phyloP scores from a whole-genome alignment of 169 alveolate genomes.

The Plasmodium chabaudi region DNA sequence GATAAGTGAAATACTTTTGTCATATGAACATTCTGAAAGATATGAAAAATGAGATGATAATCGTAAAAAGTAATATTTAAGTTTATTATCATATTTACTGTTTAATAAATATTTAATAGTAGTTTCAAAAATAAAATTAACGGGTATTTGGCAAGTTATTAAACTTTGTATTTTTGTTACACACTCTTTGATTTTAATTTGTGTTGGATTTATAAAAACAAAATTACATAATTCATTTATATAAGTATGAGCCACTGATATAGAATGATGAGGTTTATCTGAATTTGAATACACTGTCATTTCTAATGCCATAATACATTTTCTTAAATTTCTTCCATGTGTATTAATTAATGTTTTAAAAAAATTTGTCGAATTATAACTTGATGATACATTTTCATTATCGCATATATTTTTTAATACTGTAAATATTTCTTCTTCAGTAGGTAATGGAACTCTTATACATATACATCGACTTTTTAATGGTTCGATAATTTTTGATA shows the following conservation, averaged over 20 bases:
- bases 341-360: conserved; percentile 35
- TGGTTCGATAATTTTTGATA: conserved; percentile 92
- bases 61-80: conserved; percentile 34
- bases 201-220: conserved; percentile 56
- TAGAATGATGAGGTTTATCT: conserved; percentile 31
- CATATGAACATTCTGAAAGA: conserved; percentile 61
- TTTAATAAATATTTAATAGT: conserved; percentile 51
- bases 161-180: conserved; percentile 62
- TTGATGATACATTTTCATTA: conserved; percentile 25
- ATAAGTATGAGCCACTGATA: conserved; percentile 51
- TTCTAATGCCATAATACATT: conserved; percentile 73
- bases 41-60: conserved; percentile 45
- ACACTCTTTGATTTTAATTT: conserved; percentile 61
- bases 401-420: conserved; percentile 50
- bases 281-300: conserved; percentile 65
- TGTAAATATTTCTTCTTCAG: conserved; percentile 83
- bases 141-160: conserved; percentile 71
- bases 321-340: conserved; percentile 64
- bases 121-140: conserved; percentile 55
- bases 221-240: conserved; percentile 61
- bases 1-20: conserved; percentile 64
- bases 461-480: conserved; percentile 95
- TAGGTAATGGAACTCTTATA: conserved; percentile 95
- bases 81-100: conserved; percentile 20
- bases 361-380: conserved; percentile 19